These are phyloP conservation scores for Scenedesmus sp. DNA, from an alignment of 163 green algal genomes.

Conservation along the genomic window DNA sequence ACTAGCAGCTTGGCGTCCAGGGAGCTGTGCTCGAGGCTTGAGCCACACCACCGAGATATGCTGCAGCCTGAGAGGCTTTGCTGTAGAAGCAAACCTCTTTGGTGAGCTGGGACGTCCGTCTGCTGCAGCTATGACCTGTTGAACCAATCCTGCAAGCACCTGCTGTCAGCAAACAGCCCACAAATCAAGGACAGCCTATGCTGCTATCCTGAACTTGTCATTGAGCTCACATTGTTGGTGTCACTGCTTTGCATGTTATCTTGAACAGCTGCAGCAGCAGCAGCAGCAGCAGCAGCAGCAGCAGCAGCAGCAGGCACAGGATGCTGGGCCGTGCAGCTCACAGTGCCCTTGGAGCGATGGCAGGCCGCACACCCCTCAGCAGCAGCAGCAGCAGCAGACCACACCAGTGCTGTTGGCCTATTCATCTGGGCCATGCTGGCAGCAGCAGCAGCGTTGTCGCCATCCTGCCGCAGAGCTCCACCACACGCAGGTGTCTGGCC, in stretches of 20 bases:
- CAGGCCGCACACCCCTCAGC: not conserved
- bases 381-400: not conserved
- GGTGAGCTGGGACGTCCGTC: not conserved
- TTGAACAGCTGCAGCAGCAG: not conserved
- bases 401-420: not conserved
- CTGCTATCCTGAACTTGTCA: not conserved
- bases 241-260: not conserved
- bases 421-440: not conserved
- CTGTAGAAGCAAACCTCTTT: not conserved
- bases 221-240: not conserved
- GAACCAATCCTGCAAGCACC: not conserved
- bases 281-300: slow-evolving; percentile 40
- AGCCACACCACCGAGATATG: not conserved
- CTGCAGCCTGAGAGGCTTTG: not conserved
- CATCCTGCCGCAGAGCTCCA: not conserved
- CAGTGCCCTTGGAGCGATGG: not conserved
- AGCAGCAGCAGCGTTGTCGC: not conserved
- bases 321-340: not conserved
- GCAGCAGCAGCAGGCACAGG: not conserved
- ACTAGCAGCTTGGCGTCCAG: not conserved
- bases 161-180: not conserved
- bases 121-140: not conserved
- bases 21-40: not conserved
- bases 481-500: not conserved
- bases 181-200: not conserved